Evolutionary conservation across 2,329 filamentous ascomycete species (phyloP), one percentile per base, ranked within the genome.

Genomic region (Fusarium denticulatum): DNA sequence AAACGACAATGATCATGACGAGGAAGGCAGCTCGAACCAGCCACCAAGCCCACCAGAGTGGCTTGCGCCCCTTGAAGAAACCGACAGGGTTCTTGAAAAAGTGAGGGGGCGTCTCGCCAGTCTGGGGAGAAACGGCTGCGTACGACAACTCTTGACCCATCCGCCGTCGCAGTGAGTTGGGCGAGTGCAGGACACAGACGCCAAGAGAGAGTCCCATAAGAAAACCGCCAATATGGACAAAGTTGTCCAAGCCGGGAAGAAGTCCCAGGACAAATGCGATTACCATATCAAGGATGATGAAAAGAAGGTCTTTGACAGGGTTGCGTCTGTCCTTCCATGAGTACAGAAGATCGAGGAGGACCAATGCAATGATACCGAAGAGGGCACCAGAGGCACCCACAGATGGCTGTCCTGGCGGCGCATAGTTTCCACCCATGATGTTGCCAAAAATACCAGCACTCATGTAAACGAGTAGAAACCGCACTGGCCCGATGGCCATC

Each of bases 21-120:
- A 99, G 85, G 30, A 93, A 92, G 1, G 88, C 94, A 2, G 89
- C 93, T 24, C 96, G 90, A 34, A 98, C 88, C 28, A 97, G 83
- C 96, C 96, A 98, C 96, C 96, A 99, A 11, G 86, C 93, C 96
- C 96, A 99, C 96, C 96, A 99, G 13, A 97, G 87, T 28, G 93
- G 93, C 81, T 97, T 97, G 24, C 96, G 89, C 26, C 94, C 94
- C 81, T 95, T 96, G 85, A 98, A 98, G 83, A 98, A 98, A 11
- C 90, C 91, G 8, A 91, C 80, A 1, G 92, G 90, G 65, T 88
- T 90, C 77, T 90, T 89, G 63, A 89, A 80, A 74, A 93, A 90
- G 1, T 85, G 81, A 32, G 86, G 85, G 24, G 86, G 85, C 28
- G 86, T 86, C 49, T 86, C 85, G 40, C 82, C 83, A 12, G 80